Percentiles rank a stretch among this genome's conserved stretches.
Conservation (phyloP, 805 yeast genomes). For the Ogataea wickerhamii region DNA sequence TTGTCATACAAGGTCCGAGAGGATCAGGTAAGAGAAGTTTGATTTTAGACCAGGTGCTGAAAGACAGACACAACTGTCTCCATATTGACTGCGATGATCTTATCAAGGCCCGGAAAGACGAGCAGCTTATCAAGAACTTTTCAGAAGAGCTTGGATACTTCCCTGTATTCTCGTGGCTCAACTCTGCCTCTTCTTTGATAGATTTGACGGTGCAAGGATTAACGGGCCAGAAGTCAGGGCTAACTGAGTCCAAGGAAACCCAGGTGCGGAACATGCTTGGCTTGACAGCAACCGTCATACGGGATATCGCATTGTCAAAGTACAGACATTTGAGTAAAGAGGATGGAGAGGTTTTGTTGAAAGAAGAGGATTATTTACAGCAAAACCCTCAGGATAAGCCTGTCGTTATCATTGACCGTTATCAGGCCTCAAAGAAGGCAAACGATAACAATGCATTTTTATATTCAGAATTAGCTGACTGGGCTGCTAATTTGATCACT, state of each 20-base stretch:
- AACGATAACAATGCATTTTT: constrained; percentile 58
- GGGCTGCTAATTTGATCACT: constrained; percentile 78
- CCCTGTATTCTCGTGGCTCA: constrained; percentile 93
- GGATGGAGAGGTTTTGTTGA: constrained; percentile 29
- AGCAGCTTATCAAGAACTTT: constrained; percentile 59
- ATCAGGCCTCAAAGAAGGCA: constrained; percentile 50
- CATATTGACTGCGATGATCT: constrained; percentile 77
- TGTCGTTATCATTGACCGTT: constrained; percentile 78
- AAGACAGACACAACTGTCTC: constrained; percentile 57
- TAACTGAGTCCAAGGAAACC: constrained; percentile 76
- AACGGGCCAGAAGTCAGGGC: constrained; percentile 91
- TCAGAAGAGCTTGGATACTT: constrained; percentile 83
- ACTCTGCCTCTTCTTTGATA: constrained; percentile 68
- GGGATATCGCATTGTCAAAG: constrained; percentile 54
- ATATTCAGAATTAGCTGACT: constrained; percentile 74
- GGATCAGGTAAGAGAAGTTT: constrained; percentile 92
- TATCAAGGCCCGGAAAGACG: constrained; percentile 70
- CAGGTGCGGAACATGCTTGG: constrained; percentile 79
- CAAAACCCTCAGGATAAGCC: constrained; percentile 85
- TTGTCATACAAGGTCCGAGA: constrained; percentile 85
- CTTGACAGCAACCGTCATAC: constrained; percentile 68
- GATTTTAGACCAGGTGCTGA: constrained; percentile 64
- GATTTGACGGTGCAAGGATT: constrained; percentile 87
- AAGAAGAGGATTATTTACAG: constrained; percentile 79
- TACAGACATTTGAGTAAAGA: constrained; percentile 31